Conservation (phyloP, 2,329 filamentous ascomycete genomes). For the Lachnellula willkommii region DNA sequence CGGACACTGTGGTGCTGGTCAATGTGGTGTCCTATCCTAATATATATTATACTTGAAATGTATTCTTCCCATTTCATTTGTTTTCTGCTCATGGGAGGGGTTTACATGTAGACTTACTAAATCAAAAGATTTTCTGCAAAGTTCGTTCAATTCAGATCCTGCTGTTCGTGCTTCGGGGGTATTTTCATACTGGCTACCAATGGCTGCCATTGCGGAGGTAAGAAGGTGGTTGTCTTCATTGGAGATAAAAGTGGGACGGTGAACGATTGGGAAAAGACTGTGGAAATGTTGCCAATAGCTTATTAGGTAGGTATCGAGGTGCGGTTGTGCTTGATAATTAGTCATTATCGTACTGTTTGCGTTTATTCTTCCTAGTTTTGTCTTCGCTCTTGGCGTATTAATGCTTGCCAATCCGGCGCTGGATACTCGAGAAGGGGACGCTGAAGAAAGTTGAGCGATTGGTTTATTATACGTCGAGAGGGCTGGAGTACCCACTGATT, state of each 20-base stretch:
- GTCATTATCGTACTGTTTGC: conserved; percentile 10
- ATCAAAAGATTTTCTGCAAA: conserved; percentile 25
- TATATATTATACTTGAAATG: background rate
- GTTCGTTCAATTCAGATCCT: conserved; percentile 26
- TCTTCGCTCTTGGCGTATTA: conserved; percentile 21
- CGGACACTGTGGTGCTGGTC: conserved; percentile 12
- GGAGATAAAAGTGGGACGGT: conserved; percentile 24
- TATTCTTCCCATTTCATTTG: background rate
- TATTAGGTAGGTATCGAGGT: conserved; percentile 25
- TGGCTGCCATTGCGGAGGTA: conserved; percentile 27
- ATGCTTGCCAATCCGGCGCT: conserved; percentile 24
- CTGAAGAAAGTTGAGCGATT: conserved; percentile 29
- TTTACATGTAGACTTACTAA: conserved; percentile 15
- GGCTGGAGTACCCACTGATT: conserved; percentile 33
- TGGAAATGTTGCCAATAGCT: conserved; percentile 28
- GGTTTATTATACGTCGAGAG: conserved; percentile 28
- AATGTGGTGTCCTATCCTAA: background rate
- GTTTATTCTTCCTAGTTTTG: conserved; percentile 18
- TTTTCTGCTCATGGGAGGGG: background rate
- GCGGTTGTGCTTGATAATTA: conserved; percentile 12
- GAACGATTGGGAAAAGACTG: conserved; percentile 25
- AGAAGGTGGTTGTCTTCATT: conserved; percentile 19
- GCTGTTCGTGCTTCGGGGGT: conserved; percentile 23
- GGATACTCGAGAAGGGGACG: conserved; percentile 25
- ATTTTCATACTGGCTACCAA: conserved; percentile 29